Evolutionary conservation across 306 rosid genomes (phyloP).

Genomic region (Gastrolobium bilobum): DNA sequence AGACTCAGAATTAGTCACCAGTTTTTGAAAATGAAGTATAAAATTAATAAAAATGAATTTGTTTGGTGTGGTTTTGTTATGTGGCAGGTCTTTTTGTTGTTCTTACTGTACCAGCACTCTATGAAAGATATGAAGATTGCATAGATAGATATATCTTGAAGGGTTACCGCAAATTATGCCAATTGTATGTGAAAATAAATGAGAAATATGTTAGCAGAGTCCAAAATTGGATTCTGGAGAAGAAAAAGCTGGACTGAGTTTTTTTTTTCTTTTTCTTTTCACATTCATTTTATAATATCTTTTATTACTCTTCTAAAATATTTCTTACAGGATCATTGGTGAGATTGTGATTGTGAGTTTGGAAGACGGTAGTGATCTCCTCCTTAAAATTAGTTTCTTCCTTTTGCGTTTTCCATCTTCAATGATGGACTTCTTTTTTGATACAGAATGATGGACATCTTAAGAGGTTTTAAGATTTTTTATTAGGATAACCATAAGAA

Average conservation of each 20-base stretch:
- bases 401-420: constrained; percentile 43
- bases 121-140: constrained; percentile 80
- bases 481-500: background rate
- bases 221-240: constrained; percentile 73
- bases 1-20: constrained; percentile 12
- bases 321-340: constrained; percentile 47
- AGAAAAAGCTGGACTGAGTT: constrained; percentile 77
- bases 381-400: background rate
- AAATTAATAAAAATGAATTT: constrained; percentile 7
- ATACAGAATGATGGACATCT: constrained; percentile 44
- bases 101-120: constrained; percentile 85
- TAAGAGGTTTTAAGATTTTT: constrained; percentile 14
- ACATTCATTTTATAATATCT: constrained; percentile 31
- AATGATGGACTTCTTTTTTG: constrained; percentile 43
- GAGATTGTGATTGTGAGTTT: constrained; percentile 53
- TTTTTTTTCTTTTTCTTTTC: constrained; percentile 26
- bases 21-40: constrained; percentile 22
- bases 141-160: constrained; percentile 67
- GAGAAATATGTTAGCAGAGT: constrained; percentile 59
- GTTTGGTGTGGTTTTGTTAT: constrained; percentile 43
- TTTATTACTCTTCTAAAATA: constrained; percentile 9
- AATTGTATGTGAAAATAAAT: constrained; percentile 68
- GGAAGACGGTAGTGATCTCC: constrained; percentile 41
- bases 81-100: constrained; percentile 78
- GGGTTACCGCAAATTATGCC: constrained; percentile 66